Percentiles rank a stretch among this genome's conserved stretches.
phyloP scores from a whole-genome alignment of 352 stramenopile species.

The Pythium periplocum region DNA sequence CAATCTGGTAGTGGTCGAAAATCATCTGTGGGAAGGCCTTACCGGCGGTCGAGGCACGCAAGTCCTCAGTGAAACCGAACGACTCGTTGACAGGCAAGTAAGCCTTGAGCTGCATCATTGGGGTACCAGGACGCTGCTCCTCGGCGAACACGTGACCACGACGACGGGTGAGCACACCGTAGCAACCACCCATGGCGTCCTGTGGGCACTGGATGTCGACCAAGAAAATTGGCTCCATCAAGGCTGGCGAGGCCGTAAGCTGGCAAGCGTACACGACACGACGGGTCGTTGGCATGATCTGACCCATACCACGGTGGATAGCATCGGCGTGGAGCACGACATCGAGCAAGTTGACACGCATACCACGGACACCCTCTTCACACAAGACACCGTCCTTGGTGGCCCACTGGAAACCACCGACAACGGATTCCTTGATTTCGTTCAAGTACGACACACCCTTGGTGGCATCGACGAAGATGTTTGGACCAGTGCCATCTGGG shows the following conservation, averaged over 20 bases:
- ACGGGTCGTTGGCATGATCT: slow-evolving; percentile 99
- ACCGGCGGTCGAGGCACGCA: slow-evolving; percentile 97
- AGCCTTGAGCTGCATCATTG: slow-evolving; percentile 98
- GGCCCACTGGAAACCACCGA: slow-evolving; percentile 98
- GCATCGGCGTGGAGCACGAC: slow-evolving; percentile 99
- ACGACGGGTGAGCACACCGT: slow-evolving; percentile 97
- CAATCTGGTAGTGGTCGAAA: slow-evolving; percentile 99
- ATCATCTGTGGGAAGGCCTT: slow-evolving; percentile 99
- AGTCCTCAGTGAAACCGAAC: slow-evolving; percentile 98
- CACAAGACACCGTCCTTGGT: slow-evolving; percentile 97
- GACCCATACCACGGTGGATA: slow-evolving; percentile 99
- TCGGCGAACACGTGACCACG: slow-evolving; percentile 99
- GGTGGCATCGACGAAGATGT: slow-evolving; percentile 98
- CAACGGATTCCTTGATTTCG: slow-evolving; percentile 99
- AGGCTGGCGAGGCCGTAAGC: slow-evolving; percentile 90
- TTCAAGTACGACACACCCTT: slow-evolving; percentile 99
- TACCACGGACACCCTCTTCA: slow-evolving; percentile 96
- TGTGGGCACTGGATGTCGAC: slow-evolving; percentile 98
- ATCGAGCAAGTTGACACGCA: slow-evolving; percentile 98
- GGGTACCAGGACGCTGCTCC: slow-evolving; percentile 97
- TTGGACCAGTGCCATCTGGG: slow-evolving; percentile 97
- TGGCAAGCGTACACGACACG: slow-evolving; percentile 98
- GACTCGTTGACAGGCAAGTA: slow-evolving; percentile 99
- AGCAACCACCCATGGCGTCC: slow-evolving; percentile 98
- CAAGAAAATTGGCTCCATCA: slow-evolving; percentile 99